Evolutionary conservation across 163 green algal species (phyloP).

Genomic region (Botryococcus braunii): DNA sequence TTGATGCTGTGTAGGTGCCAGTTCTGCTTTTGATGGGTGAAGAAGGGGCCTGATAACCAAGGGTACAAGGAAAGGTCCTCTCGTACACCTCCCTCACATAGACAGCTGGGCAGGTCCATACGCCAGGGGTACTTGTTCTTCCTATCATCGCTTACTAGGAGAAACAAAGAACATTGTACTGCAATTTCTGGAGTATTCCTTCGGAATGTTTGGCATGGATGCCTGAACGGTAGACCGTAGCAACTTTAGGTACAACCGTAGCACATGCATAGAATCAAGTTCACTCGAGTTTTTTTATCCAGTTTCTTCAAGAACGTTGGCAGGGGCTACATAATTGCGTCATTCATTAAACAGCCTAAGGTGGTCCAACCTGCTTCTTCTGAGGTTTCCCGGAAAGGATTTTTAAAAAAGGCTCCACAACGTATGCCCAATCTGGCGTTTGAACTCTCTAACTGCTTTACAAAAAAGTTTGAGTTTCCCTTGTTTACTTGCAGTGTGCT

Average conservation of each 20-base stretch:
- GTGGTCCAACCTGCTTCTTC: constrained; percentile 10
- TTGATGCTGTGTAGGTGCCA: too few species aligned
- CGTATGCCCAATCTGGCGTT: too few species aligned
- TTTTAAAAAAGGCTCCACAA: constrained; percentile 21
- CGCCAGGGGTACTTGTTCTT: too few species aligned
- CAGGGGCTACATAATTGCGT: not conserved
- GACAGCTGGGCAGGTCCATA: too few species aligned
- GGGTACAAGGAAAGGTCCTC: not conserved
- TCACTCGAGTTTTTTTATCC: not conserved
- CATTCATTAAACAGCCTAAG: not conserved
- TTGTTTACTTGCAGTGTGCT: too few species aligned
- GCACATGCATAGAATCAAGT: not conserved
- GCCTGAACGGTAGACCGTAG: not conserved
- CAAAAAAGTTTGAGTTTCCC: too few species aligned
- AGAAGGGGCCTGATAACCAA: too few species aligned
- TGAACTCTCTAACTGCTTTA: too few species aligned
- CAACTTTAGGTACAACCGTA: not conserved
- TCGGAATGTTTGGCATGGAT: not conserved
- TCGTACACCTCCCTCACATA: too few species aligned
- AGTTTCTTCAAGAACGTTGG: not conserved
- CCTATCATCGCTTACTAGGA: too few species aligned
- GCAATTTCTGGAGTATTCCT: not conserved
- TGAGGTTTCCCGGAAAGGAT: constrained; percentile 5
- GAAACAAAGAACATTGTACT: too few species aligned
- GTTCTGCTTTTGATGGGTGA: too few species aligned